Conservation (phyloP, 192 early-diverging fungal genomes). For the Dissophora globulifera region DNA sequence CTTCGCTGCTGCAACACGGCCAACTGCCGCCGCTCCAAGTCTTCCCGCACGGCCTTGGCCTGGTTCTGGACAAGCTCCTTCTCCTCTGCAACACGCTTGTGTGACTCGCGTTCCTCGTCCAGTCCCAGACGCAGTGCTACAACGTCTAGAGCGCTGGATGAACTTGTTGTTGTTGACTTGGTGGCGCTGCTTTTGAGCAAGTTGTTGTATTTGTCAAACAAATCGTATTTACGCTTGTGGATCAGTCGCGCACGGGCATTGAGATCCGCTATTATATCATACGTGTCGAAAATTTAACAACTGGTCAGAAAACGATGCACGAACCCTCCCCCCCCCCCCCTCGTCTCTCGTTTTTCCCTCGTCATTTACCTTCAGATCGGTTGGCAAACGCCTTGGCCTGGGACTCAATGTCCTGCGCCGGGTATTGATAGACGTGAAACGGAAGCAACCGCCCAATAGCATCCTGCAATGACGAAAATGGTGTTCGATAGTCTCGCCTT, state of each 20-base stretch:
- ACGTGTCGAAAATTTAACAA: neutral
- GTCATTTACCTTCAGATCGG: conserved; percentile 20
- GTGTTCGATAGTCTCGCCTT: conserved; percentile 66
- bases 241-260: conserved; percentile 9
- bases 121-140: conserved; percentile 13
- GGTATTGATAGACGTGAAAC: conserved; percentile 80
- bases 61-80: conserved; percentile 5
- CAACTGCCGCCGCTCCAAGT: conserved; percentile 17
- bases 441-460: conserved; percentile 74
- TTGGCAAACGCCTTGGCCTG: conserved; percentile 38
- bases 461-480: conserved; percentile 70
- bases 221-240: conserved; percentile 11
- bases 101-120: conserved; percentile 24
- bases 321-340: neutral
- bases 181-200: conserved; percentile 13
- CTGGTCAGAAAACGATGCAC: neutral
- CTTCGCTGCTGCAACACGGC: conserved; percentile 24
- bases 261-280: conserved; percentile 14
- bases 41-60: conserved; percentile 15
- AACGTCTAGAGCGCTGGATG: conserved; percentile 30
- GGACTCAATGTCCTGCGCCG: conserved; percentile 56
- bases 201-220: conserved; percentile 12
- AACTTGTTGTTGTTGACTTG: conserved; percentile 13
- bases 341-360: neutral
- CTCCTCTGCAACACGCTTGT: conserved; percentile 5